A percentile compares a stretch with the other conserved stretches of the same genome.
Conservation (phyloP, 1,139 yeast genomes). For the Debaryomyces nepalensis region DNA sequence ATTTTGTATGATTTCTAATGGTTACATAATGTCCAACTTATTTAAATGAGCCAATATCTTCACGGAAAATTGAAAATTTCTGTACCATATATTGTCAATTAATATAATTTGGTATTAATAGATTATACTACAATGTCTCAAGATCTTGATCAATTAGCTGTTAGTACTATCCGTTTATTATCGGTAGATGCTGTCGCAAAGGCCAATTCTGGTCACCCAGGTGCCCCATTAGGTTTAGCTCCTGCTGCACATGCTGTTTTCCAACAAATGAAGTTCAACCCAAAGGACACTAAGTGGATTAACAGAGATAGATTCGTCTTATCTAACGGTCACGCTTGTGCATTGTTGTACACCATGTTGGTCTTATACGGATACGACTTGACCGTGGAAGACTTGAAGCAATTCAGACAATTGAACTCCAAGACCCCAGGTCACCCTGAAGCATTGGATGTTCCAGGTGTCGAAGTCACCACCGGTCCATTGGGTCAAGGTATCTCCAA, state of each 20-base stretch:
- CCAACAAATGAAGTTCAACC: conserved; percentile 84
- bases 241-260: conserved; percentile 73
- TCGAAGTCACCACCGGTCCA: conserved; percentile 99
- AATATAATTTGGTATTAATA: conserved; percentile 7
- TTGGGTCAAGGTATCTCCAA: conserved; percentile 98
- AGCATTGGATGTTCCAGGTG: conserved; percentile 74
- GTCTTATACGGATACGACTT: conserved; percentile 86
- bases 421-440: conserved; percentile 99
- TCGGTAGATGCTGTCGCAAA: conserved; percentile 87
- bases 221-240: conserved; percentile 98
- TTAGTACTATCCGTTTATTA: conserved; percentile 88
- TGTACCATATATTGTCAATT: conserved; percentile 2
- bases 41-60: conserved; percentile 8
- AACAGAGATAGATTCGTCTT: conserved; percentile 95
- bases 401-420: conserved; percentile 89
- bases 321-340: conserved; percentile 97
- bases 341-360: conserved; percentile 82
- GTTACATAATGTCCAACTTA: conserved; percentile 9
- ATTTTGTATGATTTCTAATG: conserved; percentile 9
- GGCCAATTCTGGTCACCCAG: conserved; percentile 99
- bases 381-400: conserved; percentile 83
- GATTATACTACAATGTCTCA: conserved; percentile 26
- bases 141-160: conserved; percentile 70
- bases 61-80: conserved; percentile 5
- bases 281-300: conserved; percentile 89